phyloP scores from a whole-genome alignment of 1,284 basidiomycete species.

The Volvariella volvacea region DNA sequence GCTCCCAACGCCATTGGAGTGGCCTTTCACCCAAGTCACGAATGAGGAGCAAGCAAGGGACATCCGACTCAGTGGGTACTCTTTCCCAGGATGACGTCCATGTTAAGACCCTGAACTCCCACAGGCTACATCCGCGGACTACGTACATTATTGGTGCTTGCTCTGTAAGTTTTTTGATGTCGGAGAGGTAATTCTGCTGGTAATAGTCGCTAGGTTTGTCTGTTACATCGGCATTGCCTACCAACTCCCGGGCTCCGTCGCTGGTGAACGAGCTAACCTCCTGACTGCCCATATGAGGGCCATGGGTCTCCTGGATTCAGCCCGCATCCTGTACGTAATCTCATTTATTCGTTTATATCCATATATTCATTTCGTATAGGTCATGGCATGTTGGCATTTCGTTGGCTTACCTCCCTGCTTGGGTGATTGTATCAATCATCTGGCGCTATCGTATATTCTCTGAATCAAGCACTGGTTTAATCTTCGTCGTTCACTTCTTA shows the following conservation, averaged over 20 bases:
- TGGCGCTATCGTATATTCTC: constrained; percentile 66
- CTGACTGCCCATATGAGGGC: constrained; percentile 65
- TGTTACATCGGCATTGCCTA: constrained; percentile 65
- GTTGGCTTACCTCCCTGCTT: constrained; percentile 36
- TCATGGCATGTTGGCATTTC: constrained; percentile 26
- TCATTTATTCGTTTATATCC: neutral
- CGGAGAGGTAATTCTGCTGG: too few species aligned
- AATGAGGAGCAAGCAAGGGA: constrained; percentile 52
- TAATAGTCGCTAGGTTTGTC: too few species aligned
- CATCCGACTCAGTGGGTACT: constrained; percentile 47
- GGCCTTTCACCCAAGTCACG: constrained; percentile 66
- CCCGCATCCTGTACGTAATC: constrained; percentile 47
- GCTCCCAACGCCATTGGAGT: constrained; percentile 52
- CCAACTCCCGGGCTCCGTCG: constrained; percentile 63
- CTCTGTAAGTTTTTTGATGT: constrained; percentile 33
- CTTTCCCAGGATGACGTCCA: neutral
- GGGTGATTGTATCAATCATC: constrained; percentile 54
- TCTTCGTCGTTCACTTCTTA: constrained; percentile 62
- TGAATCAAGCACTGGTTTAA: constrained; percentile 49
- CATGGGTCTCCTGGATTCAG: constrained; percentile 66
- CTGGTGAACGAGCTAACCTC: constrained; percentile 52
- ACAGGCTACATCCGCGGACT: constrained; percentile 60
- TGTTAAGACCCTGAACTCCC: neutral
- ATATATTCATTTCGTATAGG: constrained; percentile 3
- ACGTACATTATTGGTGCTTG: constrained; percentile 55